A percentile compares a stretch with the other conserved stretches of the same genome.
These are phyloP conservation scores for Botryotinia globosa DNA, from an alignment of 2,329 filamentous ascomycete species.

Conservation along the genomic window DNA sequence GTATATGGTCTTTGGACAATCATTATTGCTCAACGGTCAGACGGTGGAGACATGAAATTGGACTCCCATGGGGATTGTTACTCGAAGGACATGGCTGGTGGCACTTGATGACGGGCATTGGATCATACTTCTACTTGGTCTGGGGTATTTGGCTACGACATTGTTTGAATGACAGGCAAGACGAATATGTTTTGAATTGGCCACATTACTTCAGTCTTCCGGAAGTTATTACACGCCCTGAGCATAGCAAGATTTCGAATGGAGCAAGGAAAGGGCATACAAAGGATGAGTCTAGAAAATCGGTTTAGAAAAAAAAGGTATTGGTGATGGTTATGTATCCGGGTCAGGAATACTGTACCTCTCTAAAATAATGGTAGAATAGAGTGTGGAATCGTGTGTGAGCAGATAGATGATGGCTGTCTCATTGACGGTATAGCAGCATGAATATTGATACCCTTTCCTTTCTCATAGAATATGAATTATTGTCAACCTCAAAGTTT, in stretches of 20 bases:
- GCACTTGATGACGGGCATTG: constrained; percentile 70
- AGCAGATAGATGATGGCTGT: not conserved
- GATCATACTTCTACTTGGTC: constrained; percentile 68
- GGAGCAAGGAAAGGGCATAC: constrained; percentile 22
- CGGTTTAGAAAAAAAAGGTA: constrained; percentile 20
- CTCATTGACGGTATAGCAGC: not conserved
- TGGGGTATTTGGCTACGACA: constrained; percentile 72
- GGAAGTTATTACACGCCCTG: constrained; percentile 33
- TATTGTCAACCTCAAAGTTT: not conserved
- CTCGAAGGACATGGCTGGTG: constrained; percentile 72
- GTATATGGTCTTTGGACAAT: constrained; percentile 67
- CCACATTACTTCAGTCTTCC: constrained; percentile 51
- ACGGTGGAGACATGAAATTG: constrained; percentile 58
- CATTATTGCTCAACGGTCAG: constrained; percentile 49
- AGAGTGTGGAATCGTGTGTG: not conserved
- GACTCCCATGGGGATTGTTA: constrained; percentile 70
- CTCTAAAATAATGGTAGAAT: not conserved
- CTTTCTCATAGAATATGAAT: constrained; percentile 4
- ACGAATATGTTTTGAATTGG: constrained; percentile 65
- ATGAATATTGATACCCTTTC: constrained; percentile 20
- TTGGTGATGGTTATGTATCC: not conserved
- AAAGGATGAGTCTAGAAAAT: constrained; percentile 31
- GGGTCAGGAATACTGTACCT: not conserved
- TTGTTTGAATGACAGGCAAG: constrained; percentile 63
- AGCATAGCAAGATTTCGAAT: constrained; percentile 23